A percentile compares a stretch with the other conserved stretches of the same genome.
Conservation (phyloP, 2,329 filamentous ascomycete species). For the Apiospora phragmitis region DNA sequence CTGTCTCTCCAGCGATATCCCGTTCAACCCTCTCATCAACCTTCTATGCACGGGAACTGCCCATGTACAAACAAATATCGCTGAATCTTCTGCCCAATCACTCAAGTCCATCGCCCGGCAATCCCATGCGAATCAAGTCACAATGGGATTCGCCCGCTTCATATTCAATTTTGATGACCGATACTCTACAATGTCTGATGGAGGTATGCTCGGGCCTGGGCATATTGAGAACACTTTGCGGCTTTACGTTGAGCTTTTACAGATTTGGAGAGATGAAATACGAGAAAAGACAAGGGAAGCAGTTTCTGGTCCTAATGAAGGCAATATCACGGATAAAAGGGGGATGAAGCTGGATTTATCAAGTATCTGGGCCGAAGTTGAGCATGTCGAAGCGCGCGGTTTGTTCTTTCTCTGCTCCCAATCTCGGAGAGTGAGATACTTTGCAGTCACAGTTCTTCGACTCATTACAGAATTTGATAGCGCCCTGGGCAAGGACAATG, state of each 20-base stretch:
- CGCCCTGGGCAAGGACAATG: conserved; percentile 71
- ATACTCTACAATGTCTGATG: conserved; percentile 97
- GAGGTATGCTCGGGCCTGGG: conserved; percentile 88
- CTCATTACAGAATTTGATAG: conserved; percentile 93
- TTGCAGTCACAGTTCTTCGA: conserved; percentile 88
- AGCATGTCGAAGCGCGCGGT: conserved; percentile 95
- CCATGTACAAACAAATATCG: conserved; percentile 91
- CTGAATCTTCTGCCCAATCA: conserved; percentile 86
- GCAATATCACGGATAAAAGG: conserved; percentile 64
- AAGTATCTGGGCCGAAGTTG: conserved; percentile 87
- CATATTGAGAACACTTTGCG: conserved; percentile 94
- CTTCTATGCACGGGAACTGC: conserved; percentile 94
- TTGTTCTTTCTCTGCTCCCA: conserved; percentile 97
- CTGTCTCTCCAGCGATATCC: conserved; percentile 88
- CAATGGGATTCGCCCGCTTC: conserved; percentile 93
- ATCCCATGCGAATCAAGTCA: conserved; percentile 90
- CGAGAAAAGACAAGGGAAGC: conserved; percentile 80
- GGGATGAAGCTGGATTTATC: conserved; percentile 82
- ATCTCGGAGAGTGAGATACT: conserved; percentile 82
- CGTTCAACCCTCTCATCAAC: conserved; percentile 92
- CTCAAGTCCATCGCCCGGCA: conserved; percentile 94
- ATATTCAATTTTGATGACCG: conserved; percentile 99
- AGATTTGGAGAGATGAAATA: conserved; percentile 98
- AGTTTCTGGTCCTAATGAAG: conserved; percentile 63
- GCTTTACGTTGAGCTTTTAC: conserved; percentile 88